Percentiles rank a stretch among this genome's conserved stretches.
These are phyloP conservation scores for Carex myosuroides DNA, from an alignment of 176 grass and related monocot species.

Conservation along the genomic window DNA sequence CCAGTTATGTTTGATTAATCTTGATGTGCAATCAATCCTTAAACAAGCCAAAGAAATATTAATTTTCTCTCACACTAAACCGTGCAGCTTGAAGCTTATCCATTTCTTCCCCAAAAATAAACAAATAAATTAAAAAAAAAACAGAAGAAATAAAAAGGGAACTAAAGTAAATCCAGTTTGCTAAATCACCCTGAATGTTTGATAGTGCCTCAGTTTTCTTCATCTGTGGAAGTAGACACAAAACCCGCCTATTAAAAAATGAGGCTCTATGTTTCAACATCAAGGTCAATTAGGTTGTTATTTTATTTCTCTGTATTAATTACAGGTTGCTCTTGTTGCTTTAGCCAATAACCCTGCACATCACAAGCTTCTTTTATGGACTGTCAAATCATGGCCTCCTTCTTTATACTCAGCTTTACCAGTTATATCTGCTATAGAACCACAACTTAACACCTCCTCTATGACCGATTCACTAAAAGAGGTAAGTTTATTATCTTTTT, in stretches of 20 bases:
- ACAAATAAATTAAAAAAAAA: neutral
- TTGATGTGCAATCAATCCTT: neutral
- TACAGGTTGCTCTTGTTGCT: conserved; percentile 94
- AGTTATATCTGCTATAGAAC: conserved; percentile 91
- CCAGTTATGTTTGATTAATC: neutral
- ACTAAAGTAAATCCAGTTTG: neutral
- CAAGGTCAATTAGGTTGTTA: neutral
- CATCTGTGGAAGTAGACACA: neutral
- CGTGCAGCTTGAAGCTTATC: neutral
- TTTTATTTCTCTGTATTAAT: conserved; percentile 27
- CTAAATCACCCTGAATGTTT: neutral
- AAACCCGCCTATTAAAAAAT: neutral
- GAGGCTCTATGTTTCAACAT: neutral
- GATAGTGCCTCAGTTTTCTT: neutral
- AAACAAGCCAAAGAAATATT: neutral
- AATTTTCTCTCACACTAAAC: neutral
- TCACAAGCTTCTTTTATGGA: conserved; percentile 81
- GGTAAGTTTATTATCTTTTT: conserved; percentile 31
- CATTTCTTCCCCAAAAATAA: neutral
- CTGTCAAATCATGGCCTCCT: conserved; percentile 73
- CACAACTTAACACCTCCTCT: conserved; percentile 64
- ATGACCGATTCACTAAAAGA: conserved; percentile 80
- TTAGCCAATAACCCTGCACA: conserved; percentile 70
- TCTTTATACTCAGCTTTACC: conserved; percentile 66
- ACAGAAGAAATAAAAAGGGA: neutral